These are phyloP conservation scores for Ormosia emarginata DNA, from an alignment of 306 rosid genomes.

Conservation along the genomic window DNA sequence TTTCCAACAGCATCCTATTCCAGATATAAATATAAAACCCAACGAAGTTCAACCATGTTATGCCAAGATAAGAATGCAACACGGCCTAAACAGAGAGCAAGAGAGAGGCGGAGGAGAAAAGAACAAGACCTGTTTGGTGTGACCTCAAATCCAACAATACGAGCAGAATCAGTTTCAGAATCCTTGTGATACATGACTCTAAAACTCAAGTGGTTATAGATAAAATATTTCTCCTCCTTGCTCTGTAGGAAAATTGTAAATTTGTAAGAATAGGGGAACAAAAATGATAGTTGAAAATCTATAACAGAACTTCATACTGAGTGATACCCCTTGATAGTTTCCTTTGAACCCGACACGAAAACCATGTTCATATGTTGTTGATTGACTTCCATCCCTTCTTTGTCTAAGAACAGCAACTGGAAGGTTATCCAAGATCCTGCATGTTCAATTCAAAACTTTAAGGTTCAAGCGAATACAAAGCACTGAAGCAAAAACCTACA, in stretches of 20 bases:
- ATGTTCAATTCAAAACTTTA: constrained; percentile 26
- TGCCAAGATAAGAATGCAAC: neutral
- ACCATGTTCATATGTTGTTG: constrained; percentile 96
- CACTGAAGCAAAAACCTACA: neutral
- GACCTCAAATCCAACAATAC: constrained; percentile 98
- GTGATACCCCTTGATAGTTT: constrained; percentile 91
- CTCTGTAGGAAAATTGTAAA: constrained; percentile 51
- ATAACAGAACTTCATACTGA: constrained; percentile 22
- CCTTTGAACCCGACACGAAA: constrained; percentile 96
- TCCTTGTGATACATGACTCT: constrained; percentile 98
- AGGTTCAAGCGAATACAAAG: neutral
- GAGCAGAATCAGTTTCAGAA: constrained; percentile 82
- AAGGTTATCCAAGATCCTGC: constrained; percentile 97
- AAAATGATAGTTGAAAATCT: neutral
- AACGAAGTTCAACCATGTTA: neutral
- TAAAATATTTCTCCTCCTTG: constrained; percentile 94
- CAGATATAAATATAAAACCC: neutral
- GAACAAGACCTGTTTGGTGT: constrained; percentile 80
- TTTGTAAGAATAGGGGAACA: constrained; percentile 5
- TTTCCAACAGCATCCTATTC: constrained; percentile 7
- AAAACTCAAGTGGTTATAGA: constrained; percentile 96
- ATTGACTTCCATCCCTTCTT: constrained; percentile 81
- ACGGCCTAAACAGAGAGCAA: neutral
- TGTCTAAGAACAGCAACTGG: constrained; percentile 97
- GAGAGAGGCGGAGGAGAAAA: neutral